These are phyloP conservation scores for Saccharomyces uvarum DNA, from an alignment of 1,139 yeast species.

Conservation along the genomic window DNA sequence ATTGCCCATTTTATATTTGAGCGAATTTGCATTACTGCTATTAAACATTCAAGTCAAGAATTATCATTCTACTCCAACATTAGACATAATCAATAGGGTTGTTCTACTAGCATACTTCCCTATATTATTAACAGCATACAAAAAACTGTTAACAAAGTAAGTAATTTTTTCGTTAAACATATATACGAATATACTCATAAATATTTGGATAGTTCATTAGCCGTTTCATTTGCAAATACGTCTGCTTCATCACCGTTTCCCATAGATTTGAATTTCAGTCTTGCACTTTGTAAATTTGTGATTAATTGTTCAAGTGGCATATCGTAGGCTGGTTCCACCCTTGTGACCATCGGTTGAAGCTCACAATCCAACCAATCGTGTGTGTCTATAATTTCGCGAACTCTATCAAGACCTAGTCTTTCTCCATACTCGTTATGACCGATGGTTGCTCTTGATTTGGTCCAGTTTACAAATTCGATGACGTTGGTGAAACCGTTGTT, in stretches of 20 bases:
- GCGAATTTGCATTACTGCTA: constrained; percentile 49
- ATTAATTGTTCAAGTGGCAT: constrained; percentile 1
- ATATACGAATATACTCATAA: constrained; percentile 4
- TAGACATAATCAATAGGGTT: constrained; percentile 19
- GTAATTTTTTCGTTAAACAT: neutral
- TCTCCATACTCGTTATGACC: constrained; percentile 24
- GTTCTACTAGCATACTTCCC: constrained; percentile 31
- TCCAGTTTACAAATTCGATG: constrained; percentile 14
- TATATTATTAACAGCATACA: constrained; percentile 26
- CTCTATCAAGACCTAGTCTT: constrained; percentile 21
- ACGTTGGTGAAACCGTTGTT: neutral
- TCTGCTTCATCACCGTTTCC: constrained; percentile 15
- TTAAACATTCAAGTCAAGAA: constrained; percentile 42
- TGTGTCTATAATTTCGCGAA: constrained; percentile 27
- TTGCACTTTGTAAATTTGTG: constrained; percentile 18
- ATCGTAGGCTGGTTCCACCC: neutral
- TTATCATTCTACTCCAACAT: constrained; percentile 26
- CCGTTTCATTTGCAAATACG: constrained; percentile 20
- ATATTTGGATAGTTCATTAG: constrained; percentile 23
- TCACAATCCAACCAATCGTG: constrained; percentile 22
- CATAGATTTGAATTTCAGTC: constrained; percentile 12
- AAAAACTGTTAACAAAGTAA: constrained; percentile 12
- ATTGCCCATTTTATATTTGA: constrained; percentile 40
- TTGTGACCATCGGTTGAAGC: neutral
- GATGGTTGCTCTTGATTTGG: constrained; percentile 2